Evolutionary conservation across 1,284 basidiomycete species (phyloP).

Genomic region (Lignosus rhinocerotis): DNA sequence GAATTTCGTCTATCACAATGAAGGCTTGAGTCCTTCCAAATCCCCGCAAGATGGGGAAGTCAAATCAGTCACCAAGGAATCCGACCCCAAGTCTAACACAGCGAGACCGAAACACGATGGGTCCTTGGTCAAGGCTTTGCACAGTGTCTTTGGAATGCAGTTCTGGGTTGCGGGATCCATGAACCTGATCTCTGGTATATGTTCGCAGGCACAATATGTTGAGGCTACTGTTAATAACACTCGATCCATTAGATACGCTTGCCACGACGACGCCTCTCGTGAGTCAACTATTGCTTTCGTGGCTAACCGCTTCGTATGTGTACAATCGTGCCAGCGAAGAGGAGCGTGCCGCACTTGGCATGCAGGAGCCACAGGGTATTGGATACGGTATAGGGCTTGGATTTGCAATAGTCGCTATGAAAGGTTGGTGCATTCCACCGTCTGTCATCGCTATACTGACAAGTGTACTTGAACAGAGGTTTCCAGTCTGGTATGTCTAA

Average conservation of each 20-base stretch:
- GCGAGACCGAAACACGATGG: slow-evolving; percentile 46
- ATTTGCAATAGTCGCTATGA: slow-evolving; percentile 69
- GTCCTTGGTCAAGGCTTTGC: slow-evolving; percentile 59
- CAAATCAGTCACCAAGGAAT: neutral
- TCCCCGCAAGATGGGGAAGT: neutral
- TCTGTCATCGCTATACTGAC: neutral
- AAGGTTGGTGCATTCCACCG: slow-evolving; percentile 39
- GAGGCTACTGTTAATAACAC: neutral
- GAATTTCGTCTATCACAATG: slow-evolving; percentile 3
- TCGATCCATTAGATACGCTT: slow-evolving; percentile 46
- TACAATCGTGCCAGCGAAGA: slow-evolving; percentile 42
- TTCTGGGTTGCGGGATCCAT: slow-evolving; percentile 59
- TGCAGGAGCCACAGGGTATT: slow-evolving; percentile 45
- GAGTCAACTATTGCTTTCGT: slow-evolving; percentile 62
- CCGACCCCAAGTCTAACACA: neutral
- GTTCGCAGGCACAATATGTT: no score
- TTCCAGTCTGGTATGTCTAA: slow-evolving; percentile 46
- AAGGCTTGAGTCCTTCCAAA: neutral
- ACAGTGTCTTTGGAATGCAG: slow-evolving; percentile 52
- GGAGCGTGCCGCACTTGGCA: slow-evolving; percentile 34
- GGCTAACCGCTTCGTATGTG: slow-evolving; percentile 57
- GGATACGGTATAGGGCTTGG: slow-evolving; percentile 62
- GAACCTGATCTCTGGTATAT: slow-evolving; percentile 53
- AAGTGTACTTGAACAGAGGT: slow-evolving; percentile 36
- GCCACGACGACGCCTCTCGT: slow-evolving; percentile 64